Percentiles rank a stretch among this genome's conserved stretches.
Evolutionary conservation across 176 grass and related monocot genomes (phyloP).

Genomic region (Oryza glumipatula): DNA sequence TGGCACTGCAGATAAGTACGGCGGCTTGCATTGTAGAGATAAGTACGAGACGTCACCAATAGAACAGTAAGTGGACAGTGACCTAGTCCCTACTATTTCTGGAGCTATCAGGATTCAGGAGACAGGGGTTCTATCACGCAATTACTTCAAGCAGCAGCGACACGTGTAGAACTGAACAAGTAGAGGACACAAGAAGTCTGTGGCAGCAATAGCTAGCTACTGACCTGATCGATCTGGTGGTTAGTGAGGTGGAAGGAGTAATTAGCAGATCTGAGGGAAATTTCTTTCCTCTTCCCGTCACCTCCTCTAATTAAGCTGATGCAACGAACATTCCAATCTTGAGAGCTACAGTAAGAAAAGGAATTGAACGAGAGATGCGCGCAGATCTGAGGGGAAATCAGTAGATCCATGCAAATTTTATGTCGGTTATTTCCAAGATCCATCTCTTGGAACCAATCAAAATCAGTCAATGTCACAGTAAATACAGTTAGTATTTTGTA

Average conservation of each 20-base stretch:
- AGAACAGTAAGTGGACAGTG: conserved; percentile 40
- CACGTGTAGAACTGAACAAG: conserved; percentile 43
- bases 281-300: background rate
- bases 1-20: background rate
- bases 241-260: background rate
- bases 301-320: background rate
- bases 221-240: conserved; percentile 31
- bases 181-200: conserved; percentile 44
- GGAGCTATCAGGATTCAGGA: conserved; percentile 14
- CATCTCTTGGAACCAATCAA: background rate
- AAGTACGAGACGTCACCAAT: conserved; percentile 40
- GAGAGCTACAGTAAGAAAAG: background rate
- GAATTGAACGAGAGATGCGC: background rate
- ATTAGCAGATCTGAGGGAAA: conserved; percentile 40
- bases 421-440: background rate
- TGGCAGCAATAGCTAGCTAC: background rate
- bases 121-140: conserved; percentile 2
- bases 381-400: conserved; percentile 33
- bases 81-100: conserved; percentile 35
- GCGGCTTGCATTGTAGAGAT: conserved; percentile 16
- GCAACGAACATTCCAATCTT: background rate
- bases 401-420: background rate
- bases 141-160: conserved; percentile 7
- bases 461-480: background rate
- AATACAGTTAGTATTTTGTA: conserved; percentile 8